Evolutionary conservation across 768 basidiomycete species (phyloP).

Genomic region (Boletus sp.): DNA sequence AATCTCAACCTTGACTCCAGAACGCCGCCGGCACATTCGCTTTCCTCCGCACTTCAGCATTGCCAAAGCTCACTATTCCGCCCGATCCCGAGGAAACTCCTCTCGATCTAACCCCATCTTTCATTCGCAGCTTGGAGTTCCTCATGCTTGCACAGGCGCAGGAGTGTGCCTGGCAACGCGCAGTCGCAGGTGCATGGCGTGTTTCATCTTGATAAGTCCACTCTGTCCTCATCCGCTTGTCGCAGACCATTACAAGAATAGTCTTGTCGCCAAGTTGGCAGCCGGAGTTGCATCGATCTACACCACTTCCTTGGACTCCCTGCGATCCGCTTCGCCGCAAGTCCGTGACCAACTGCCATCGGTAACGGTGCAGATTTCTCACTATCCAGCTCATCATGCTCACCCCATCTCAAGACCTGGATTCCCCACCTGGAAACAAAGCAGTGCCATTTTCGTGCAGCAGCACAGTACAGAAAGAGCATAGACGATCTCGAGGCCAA

Average conservation of each 20-base stretch:
- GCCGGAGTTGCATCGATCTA: conserved; percentile 73
- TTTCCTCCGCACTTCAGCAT: conserved; percentile 50
- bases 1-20: conserved; percentile 33
- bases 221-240: background rate
- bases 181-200: conserved; percentile 61
- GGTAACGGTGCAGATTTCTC: conserved; percentile 35
- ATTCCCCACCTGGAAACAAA: conserved; percentile 80
- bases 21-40: conserved; percentile 70
- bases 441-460: conserved; percentile 79
- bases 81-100: conserved; percentile 53
- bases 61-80: conserved; percentile 49
- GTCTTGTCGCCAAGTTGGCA: conserved; percentile 78
- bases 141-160: conserved; percentile 94
- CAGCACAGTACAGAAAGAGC: conserved; percentile 84
- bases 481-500: conserved; percentile 81
- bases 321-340: conserved; percentile 43
- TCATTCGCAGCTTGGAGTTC: conserved; percentile 60
- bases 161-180: conserved; percentile 95
- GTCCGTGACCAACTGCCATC: conserved; percentile 51
- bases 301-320: conserved; percentile 40
- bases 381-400: conserved; percentile 3
- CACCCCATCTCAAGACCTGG: conserved; percentile 52
- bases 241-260: conserved; percentile 72
- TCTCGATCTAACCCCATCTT: conserved; percentile 61
- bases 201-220: background rate